Conservation (phyloP, 2,329 filamentous ascomycete species). For the Aspergillus flavus region DNA sequence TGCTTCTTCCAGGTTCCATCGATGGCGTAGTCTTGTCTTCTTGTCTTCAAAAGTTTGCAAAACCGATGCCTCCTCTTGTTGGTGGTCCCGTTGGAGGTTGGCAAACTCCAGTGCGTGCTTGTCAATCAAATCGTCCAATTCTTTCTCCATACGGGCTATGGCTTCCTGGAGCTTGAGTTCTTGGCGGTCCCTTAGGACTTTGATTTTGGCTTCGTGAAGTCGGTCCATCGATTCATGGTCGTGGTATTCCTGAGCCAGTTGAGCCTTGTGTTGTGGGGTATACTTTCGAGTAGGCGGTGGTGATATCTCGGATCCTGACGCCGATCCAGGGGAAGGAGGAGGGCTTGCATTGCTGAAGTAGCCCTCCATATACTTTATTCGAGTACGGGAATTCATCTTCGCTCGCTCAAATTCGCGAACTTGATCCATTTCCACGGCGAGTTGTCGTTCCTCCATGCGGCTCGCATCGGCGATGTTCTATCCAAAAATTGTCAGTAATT, state of each 20-base stretch:
- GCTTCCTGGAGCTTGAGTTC: slow-evolving; percentile 45
- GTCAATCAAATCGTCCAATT: slow-evolving; percentile 38
- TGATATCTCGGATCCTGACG: slow-evolving; percentile 21
- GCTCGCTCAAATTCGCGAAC: slow-evolving; percentile 47
- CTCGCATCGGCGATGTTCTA: slow-evolving; percentile 41
- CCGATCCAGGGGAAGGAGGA: slow-evolving; percentile 31
- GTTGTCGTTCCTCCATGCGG: slow-evolving; percentile 47
- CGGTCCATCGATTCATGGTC: slow-evolving; percentile 47
- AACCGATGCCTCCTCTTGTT: slow-evolving; percentile 34
- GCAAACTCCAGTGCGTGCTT: slow-evolving; percentile 35
- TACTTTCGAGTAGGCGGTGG: slow-evolving; percentile 36
- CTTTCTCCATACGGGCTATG: slow-evolving; percentile 42
- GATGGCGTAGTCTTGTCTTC: slow-evolving; percentile 36
- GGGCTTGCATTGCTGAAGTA: slow-evolving; percentile 47
- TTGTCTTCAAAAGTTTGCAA: slow-evolving; percentile 37
- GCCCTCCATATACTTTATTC: slow-evolving; percentile 52
- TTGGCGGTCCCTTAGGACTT: slow-evolving; percentile 51
- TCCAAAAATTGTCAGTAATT: slow-evolving; percentile 3
- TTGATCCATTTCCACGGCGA: slow-evolving; percentile 48
- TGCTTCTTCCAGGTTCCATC: slow-evolving; percentile 48
- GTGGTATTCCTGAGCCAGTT: slow-evolving; percentile 48
- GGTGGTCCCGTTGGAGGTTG: slow-evolving; percentile 39
- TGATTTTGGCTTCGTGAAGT: slow-evolving; percentile 48
- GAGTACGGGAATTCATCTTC: slow-evolving; percentile 45
- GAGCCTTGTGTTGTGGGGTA: slow-evolving; percentile 46